Conservation (phyloP, 257 asterid species). For the Dorcoceras hygrometricum region DNA sequence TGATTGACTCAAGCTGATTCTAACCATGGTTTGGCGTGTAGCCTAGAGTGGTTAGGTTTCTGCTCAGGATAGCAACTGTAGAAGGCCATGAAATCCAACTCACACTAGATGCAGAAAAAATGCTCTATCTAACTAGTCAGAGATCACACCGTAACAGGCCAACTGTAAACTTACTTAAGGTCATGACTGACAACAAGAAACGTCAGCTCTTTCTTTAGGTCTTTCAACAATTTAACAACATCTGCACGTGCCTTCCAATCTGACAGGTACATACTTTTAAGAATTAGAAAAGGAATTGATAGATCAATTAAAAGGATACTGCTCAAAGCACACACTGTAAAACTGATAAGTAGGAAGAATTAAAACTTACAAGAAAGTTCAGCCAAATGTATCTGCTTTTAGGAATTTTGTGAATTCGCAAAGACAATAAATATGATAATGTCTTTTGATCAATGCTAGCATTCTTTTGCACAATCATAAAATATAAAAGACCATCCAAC, state of each 20-base stretch:
- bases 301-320: conserved; percentile 13
- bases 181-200: conserved; percentile 95
- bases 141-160: conserved; percentile 7
- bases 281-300: conserved; percentile 7
- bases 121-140: conserved; percentile 9
- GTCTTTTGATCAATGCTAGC: neutral
- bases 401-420: neutral
- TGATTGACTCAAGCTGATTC: too few relatives aligned
- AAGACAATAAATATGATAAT: neutral
- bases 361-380: conserved; percentile 7
- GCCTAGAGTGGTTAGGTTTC: too few relatives aligned
- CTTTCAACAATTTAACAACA: conserved; percentile 70
- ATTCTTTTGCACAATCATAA: conserved; percentile 6
- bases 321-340: conserved; percentile 7
- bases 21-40: too few relatives aligned
- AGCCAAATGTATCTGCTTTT: conserved; percentile 3
- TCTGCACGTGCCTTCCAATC: conserved; percentile 99
- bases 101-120: neutral
- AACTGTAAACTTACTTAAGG: conserved; percentile 61
- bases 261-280: conserved; percentile 25
- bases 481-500: conserved; percentile 2
- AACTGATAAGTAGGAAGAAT: conserved; percentile 1
- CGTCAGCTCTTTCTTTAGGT: conserved; percentile 74
- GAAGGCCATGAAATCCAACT: conserved; percentile 16
- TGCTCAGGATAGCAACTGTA: neutral